Conservation (phyloP, 805 yeast genomes). For the Candida xyloterini region DNA sequence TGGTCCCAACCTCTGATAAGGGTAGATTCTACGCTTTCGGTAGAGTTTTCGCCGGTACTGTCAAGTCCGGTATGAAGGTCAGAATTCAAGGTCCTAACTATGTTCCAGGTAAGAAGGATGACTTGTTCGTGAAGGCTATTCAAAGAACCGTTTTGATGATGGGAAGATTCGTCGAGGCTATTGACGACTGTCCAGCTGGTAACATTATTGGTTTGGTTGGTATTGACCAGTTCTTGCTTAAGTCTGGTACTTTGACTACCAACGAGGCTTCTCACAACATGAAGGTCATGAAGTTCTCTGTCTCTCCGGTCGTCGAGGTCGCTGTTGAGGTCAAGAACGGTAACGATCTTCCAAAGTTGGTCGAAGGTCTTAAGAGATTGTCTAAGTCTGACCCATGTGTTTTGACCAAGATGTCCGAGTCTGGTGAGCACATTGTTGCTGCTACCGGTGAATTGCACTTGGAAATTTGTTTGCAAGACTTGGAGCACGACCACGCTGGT, state of each 20-base stretch:
- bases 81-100: slow-evolving; percentile 99
- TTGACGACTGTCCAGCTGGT: slow-evolving; percentile 99
- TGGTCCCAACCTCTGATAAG: slow-evolving; percentile 99
- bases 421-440: slow-evolving; percentile 99
- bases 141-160: slow-evolving; percentile 99
- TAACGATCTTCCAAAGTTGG: slow-evolving; percentile 98
- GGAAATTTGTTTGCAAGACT: slow-evolving; percentile 95
- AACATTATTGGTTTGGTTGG: slow-evolving; percentile 99
- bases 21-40: slow-evolving; percentile 99
- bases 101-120: slow-evolving; percentile 97
- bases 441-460: slow-evolving; percentile 99
- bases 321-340: slow-evolving; percentile 99
- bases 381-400: slow-evolving; percentile 99
- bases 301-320: slow-evolving; percentile 98
- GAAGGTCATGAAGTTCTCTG: slow-evolving; percentile 99
- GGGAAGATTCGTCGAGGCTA: slow-evolving; percentile 98
- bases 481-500: slow-evolving; percentile 99
- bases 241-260: slow-evolving; percentile 99
- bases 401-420: slow-evolving; percentile 75
- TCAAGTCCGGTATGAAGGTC: slow-evolving; percentile 97
- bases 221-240: slow-evolving; percentile 98
- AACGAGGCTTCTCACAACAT: slow-evolving; percentile 96
- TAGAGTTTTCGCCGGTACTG: slow-evolving; percentile 99
- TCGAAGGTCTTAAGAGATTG: slow-evolving; percentile 99
- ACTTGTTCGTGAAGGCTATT: slow-evolving; percentile 92